These are phyloP conservation scores for Urtica urens DNA, from an alignment of 306 rosid genomes.

Conservation along the genomic window DNA sequence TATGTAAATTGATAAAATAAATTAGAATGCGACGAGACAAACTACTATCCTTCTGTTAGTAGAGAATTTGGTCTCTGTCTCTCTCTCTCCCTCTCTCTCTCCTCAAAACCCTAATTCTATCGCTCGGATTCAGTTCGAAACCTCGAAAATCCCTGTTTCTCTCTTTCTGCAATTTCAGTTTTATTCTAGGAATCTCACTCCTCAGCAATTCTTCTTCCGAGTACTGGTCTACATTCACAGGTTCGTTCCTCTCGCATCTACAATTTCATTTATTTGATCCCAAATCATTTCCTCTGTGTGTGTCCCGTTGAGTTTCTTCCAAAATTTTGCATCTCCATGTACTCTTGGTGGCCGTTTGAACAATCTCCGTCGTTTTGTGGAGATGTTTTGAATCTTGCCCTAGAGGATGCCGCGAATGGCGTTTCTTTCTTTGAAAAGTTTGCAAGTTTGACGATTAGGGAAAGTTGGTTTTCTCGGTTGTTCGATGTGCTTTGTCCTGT, in stretches of 20 bases:
- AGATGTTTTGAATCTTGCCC: background rate
- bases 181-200: conserved; percentile 2
- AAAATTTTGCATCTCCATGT: background rate
- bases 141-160: conserved; percentile 9
- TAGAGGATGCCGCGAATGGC: conserved; percentile 1
- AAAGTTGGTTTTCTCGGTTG: background rate
- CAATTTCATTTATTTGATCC: background rate
- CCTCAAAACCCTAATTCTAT: conserved; percentile 20
- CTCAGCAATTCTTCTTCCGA: background rate
- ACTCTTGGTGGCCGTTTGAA: background rate
- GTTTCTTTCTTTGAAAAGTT: background rate
- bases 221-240: conserved; percentile 5
- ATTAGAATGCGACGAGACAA: conserved; percentile 5
- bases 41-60: conserved; percentile 12
- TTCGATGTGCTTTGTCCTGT: background rate
- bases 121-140: conserved; percentile 10
- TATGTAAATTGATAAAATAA: background rate
- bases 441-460: background rate
- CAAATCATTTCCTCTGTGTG: background rate
- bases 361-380: background rate
- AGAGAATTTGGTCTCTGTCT: background rate
- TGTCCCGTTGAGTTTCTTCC: background rate
- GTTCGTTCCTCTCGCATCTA: conserved; percentile 2
- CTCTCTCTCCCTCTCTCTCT: background rate
- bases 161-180: conserved; percentile 1